Conservation (phyloP, 352 stramenopile genomes). For the Phytophthora agathidicida region DNA sequence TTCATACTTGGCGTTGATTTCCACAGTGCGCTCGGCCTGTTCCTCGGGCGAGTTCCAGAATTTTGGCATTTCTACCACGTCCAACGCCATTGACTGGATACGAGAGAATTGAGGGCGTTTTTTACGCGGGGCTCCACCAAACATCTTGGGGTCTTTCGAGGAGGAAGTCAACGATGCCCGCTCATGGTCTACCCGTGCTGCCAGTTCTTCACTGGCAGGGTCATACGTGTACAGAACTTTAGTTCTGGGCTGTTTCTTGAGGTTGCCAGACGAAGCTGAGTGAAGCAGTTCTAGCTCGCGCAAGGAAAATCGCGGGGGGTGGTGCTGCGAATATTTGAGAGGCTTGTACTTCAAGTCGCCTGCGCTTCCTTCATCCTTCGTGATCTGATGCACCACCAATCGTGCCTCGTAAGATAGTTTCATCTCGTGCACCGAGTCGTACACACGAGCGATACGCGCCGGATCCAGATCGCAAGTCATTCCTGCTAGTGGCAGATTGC, state of each 20-base stretch:
- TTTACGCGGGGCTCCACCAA: slow-evolving; percentile 12
- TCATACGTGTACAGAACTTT: slow-evolving; percentile 41
- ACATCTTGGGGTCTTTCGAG: slow-evolving; percentile 17
- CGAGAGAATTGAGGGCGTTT: slow-evolving; percentile 23
- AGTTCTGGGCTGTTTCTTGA: slow-evolving; percentile 28
- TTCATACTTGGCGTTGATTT: slow-evolving; percentile 58
- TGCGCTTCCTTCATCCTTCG: slow-evolving; percentile 30
- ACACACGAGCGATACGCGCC: slow-evolving; percentile 65
- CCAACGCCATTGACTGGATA: slow-evolving; percentile 42
- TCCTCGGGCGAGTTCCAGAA: slow-evolving; percentile 51
- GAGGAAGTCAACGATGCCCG: slow-evolving; percentile 20
- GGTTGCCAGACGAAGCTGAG: slow-evolving; percentile 27
- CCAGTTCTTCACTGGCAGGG: slow-evolving; percentile 31
- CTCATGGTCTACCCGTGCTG: slow-evolving; percentile 27
- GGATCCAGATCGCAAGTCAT: slow-evolving; percentile 83
- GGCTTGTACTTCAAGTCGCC: slow-evolving; percentile 78
- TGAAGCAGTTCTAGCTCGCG: slow-evolving; percentile 40
- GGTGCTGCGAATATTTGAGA: slow-evolving; percentile 65
- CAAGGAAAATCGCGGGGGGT: slow-evolving; percentile 56
- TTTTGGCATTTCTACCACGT: slow-evolving; percentile 46
- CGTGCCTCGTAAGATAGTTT: slow-evolving; percentile 82
- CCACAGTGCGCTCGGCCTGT: slow-evolving; percentile 25
- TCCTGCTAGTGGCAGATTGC: slow-evolving; percentile 56
- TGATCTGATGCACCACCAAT: slow-evolving; percentile 60
- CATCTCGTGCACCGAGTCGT: slow-evolving; percentile 60